These are phyloP conservation scores for Camelina laxa DNA, from an alignment of 345 rosid genomes.

Conservation along the genomic window DNA sequence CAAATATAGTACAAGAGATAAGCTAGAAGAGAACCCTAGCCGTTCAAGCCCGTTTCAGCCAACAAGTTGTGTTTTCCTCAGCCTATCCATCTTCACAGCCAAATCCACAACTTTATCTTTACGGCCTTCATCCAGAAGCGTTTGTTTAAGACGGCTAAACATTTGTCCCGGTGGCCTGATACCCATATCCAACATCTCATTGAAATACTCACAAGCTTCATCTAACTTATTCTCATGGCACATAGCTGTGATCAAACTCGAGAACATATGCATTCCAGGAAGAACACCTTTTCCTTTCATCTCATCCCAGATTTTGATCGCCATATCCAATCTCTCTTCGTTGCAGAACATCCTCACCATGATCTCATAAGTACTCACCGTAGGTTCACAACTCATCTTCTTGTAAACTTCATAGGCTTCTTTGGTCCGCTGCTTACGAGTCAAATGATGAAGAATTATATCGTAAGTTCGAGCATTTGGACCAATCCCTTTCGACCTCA, in stretches of 20 bases:
- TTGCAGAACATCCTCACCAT: slow-evolving; percentile 85
- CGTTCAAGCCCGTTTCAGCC: slow-evolving; percentile 30
- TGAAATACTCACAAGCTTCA: slow-evolving; percentile 78
- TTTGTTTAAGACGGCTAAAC: slow-evolving; percentile 80
- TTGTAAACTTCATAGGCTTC: slow-evolving; percentile 67
- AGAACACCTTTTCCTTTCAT: slow-evolving; percentile 78
- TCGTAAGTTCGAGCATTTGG: slow-evolving; percentile 82
- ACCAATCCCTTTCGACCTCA: slow-evolving; percentile 59
- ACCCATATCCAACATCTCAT: slow-evolving; percentile 86
- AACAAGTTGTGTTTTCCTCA: slow-evolving; percentile 65
- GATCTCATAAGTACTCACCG: slow-evolving; percentile 78
- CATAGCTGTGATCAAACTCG: slow-evolving; percentile 59
- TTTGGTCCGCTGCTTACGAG: slow-evolving; percentile 51
- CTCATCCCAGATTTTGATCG: slow-evolving; percentile 67
- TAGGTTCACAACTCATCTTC: slow-evolving; percentile 68
- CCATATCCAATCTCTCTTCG: slow-evolving; percentile 65
- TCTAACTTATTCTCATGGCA: slow-evolving; percentile 66
- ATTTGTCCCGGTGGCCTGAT: slow-evolving; percentile 76
- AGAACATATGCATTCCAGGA: slow-evolving; percentile 94
- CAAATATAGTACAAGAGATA: background rate
- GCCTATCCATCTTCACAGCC: slow-evolving; percentile 60
- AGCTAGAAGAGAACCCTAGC: background rate
- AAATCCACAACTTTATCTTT: slow-evolving; percentile 56
- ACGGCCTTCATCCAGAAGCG: slow-evolving; percentile 63
- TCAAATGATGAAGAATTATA: slow-evolving; percentile 73